Evolutionary conservation across 345 rosid genomes (phyloP).

Genomic region (Syzygium jambos): DNA sequence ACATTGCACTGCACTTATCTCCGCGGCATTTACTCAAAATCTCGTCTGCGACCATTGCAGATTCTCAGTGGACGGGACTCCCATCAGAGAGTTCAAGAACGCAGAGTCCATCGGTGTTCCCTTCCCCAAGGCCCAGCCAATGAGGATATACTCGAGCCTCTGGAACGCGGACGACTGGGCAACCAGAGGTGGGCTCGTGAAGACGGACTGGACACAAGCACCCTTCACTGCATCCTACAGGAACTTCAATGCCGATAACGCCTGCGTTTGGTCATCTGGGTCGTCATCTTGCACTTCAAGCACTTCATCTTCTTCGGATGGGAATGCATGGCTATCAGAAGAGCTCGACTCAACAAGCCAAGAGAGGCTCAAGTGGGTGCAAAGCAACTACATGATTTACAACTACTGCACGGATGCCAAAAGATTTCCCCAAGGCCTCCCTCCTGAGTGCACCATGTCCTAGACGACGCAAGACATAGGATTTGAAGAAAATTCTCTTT

Average conservation of each 20-base stretch:
- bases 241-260: constrained; percentile 23
- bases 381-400: constrained; percentile 41
- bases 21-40: too few relatives aligned
- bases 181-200: constrained; percentile 50
- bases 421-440: constrained; percentile 47
- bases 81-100: constrained; percentile 58
- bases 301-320: constrained; percentile 1
- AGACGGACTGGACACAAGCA: constrained; percentile 51
- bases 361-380: constrained; percentile 37
- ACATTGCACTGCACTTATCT: neutral
- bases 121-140: constrained; percentile 40
- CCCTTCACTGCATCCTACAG: constrained; percentile 54
- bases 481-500: neutral
- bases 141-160: constrained; percentile 52
- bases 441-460: constrained; percentile 31
- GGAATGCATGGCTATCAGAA: constrained; percentile 23
- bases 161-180: constrained; percentile 70
- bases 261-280: constrained; percentile 39
- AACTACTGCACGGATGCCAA: constrained; percentile 42
- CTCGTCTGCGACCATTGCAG: constrained; percentile 1
- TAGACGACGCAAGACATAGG: neutral
- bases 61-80: constrained; percentile 48
- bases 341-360: constrained; percentile 21
- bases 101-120: constrained; percentile 30
- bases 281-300: constrained; percentile 15